Conservation (phyloP, 1,284 basidiomycete genomes). For the Stygiomarasmius scandens region DNA sequence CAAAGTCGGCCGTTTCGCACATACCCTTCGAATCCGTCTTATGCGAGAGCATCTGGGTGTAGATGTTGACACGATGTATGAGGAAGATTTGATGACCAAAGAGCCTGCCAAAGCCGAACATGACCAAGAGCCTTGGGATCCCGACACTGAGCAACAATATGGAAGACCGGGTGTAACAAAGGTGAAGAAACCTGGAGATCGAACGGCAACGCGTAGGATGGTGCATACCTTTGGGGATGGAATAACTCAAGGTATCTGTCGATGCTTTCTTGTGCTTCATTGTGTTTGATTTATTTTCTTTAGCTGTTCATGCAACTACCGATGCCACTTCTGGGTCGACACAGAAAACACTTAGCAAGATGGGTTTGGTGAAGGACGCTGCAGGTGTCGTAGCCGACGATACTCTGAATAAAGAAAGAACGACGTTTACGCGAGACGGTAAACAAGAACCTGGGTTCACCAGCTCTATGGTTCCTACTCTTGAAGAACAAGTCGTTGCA, state of each 20-base stretch:
- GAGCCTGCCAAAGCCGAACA: slow-evolving; percentile 57
- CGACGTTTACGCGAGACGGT: slow-evolving; percentile 56
- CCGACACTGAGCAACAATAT: slow-evolving; percentile 71
- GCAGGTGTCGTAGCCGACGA: slow-evolving; percentile 44
- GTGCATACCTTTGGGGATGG: slow-evolving; percentile 42
- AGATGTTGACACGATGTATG: slow-evolving; percentile 89
- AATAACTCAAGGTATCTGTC: slow-evolving; percentile 52
- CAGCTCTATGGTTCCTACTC: slow-evolving; percentile 66
- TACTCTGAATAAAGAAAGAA: slow-evolving; percentile 52
- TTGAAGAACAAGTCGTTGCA: slow-evolving; percentile 69
- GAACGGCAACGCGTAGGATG: slow-evolving; percentile 21
- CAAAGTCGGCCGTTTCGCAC: slow-evolving; percentile 96
- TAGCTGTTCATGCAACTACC: slow-evolving; percentile 47
- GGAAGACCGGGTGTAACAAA: slow-evolving; percentile 45
- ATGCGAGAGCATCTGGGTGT: slow-evolving; percentile 98
- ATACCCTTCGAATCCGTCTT: slow-evolving; percentile 88
- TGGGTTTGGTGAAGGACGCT: slow-evolving; percentile 38
- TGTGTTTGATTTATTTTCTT: slow-evolving; percentile 9
- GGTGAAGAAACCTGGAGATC: slow-evolving; percentile 37
- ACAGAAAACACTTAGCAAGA: slow-evolving; percentile 42
- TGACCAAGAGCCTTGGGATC: slow-evolving; percentile 76
- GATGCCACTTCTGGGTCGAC: slow-evolving; percentile 40
- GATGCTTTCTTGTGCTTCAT: neutral
- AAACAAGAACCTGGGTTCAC: slow-evolving; percentile 61
- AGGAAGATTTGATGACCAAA: slow-evolving; percentile 69